Base-by-base conservation (phyloP, 768 basidiomycete species). In the Amanita subjunquillea region DNA sequence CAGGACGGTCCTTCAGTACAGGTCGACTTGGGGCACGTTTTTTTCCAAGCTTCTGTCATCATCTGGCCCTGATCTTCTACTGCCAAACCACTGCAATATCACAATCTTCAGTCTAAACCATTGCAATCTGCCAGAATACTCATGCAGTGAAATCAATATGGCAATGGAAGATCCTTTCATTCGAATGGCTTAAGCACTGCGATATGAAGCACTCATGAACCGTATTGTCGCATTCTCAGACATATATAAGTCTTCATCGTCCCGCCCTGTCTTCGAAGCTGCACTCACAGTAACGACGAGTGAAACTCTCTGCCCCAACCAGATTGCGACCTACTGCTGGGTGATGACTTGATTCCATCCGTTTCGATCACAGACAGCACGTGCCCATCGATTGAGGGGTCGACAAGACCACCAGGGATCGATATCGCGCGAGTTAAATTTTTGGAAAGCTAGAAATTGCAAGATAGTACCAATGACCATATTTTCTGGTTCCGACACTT, bases 381-480 rank as follows among this genome's bases (percentile, higher is more conserved):
- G 57, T 78, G 77, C 3, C 62, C 60, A 40, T 76, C 73, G 54
- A 78, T 76, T 4, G 68, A 72, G 65, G 78, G 72, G 2, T 56
- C 57, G 56, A 59, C 54, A 55, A 60, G n/a, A 65, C n/a, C 22
- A 65, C 42, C 5, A 62, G 57, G 56, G 64, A 55, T 7, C 64
- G 60, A 46, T 65, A 76, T 40, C 66, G 64, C 46, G 62, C 66
- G 4, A 32, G 50, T 17, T 59, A 47, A 41, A 74, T 71, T 20
- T 65, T 66, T 20, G 30, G 32, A 41, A 48, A 12, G n/a, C 7
- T 17, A 29, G 40, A 3, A n/a, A 8, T 32, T 27, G 45, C 17
- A 8, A 15, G 53, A n/a, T 2, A 59, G 51, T 51, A 60, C 70
- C 73, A 75, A 75, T 67, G 27, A 75, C 52, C 0, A 72, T 74